These are phyloP conservation scores for Cardamine chenopodiifolia DNA, from an alignment of 345 rosid genomes.

Conservation along the genomic window DNA sequence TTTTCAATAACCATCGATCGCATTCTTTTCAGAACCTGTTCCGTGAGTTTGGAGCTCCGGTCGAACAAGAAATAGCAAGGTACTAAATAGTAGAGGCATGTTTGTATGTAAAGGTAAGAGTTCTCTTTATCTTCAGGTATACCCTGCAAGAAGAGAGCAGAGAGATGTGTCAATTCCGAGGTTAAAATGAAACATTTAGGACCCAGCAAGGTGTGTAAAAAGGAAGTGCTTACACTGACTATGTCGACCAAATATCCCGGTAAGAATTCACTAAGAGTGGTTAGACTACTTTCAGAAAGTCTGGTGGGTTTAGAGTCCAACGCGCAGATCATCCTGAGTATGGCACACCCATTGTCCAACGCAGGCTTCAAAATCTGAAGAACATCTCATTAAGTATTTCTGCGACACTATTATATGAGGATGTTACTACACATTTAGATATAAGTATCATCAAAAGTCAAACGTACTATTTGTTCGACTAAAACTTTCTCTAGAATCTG, in stretches of 20 bases:
- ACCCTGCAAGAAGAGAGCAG: conserved; percentile 50
- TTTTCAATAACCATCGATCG: conserved; percentile 45
- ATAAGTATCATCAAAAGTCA: neutral
- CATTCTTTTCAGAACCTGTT: conserved; percentile 53
- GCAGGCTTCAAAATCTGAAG: conserved; percentile 54
- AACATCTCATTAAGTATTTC: conserved; percentile 4
- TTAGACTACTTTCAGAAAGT: conserved; percentile 63
- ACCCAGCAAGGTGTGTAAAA: neutral
- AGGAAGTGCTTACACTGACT: conserved; percentile 52
- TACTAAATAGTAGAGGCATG: conserved; percentile 50
- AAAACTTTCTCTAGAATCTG: conserved; percentile 56
- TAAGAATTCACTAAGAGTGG: conserved; percentile 54
- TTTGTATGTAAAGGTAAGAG: conserved; percentile 27
- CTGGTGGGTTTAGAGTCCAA: conserved; percentile 75
- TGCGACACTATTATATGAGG: neutral
- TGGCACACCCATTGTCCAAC: conserved; percentile 66
- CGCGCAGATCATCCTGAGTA: conserved; percentile 62
- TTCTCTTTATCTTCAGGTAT: conserved; percentile 52
- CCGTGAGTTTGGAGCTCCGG: conserved; percentile 54
- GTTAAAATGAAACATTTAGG: neutral
- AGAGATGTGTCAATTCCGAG: conserved; percentile 6
- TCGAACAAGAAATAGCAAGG: conserved; percentile 71
- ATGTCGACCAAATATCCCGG: conserved; percentile 61
- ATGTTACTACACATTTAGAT: conserved; percentile 4
- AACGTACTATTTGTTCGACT: conserved; percentile 67